These are phyloP conservation scores for Truncatella angustata DNA, from an alignment of 2,329 filamentous ascomycete species.

Conservation along the genomic window DNA sequence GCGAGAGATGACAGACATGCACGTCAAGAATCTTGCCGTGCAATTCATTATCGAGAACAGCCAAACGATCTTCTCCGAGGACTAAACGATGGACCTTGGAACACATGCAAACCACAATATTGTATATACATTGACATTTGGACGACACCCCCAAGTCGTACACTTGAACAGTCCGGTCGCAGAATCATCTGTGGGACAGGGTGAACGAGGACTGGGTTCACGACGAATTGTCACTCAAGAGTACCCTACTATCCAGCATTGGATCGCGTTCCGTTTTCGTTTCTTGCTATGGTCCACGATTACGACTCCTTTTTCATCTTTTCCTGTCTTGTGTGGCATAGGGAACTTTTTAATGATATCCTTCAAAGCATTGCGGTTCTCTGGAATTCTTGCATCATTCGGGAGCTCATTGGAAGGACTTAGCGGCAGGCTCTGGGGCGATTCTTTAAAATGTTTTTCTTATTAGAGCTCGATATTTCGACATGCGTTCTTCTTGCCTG, in stretches of 20 bases:
- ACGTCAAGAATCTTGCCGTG: conserved; percentile 86
- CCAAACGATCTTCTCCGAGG: conserved; percentile 70
- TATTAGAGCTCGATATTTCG: conserved; percentile 4
- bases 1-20: conserved; percentile 94
- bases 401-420: not conserved
- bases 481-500: not conserved
- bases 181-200: too few relatives aligned
- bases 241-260: conserved; percentile 13
- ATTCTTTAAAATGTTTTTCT: not conserved
- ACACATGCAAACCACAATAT: not conserved
- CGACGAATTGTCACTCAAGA: too few relatives aligned
- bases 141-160: not conserved
- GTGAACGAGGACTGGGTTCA: too few relatives aligned
- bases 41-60: conserved; percentile 93
- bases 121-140: conserved; percentile 3
- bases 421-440: not conserved
- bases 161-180: too few relatives aligned
- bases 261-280: conserved; percentile 21
- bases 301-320: conserved; percentile 12
- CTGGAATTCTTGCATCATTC: conserved; percentile 4
- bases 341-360: conserved; percentile 29
- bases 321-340: conserved; percentile 21
- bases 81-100: not conserved
- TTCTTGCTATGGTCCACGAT: conserved; percentile 19
- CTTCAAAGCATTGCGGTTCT: conserved; percentile 24